phyloP scores from a whole-genome alignment of 768 basidiomycete species.

The Lactarius sanguifluus region DNA sequence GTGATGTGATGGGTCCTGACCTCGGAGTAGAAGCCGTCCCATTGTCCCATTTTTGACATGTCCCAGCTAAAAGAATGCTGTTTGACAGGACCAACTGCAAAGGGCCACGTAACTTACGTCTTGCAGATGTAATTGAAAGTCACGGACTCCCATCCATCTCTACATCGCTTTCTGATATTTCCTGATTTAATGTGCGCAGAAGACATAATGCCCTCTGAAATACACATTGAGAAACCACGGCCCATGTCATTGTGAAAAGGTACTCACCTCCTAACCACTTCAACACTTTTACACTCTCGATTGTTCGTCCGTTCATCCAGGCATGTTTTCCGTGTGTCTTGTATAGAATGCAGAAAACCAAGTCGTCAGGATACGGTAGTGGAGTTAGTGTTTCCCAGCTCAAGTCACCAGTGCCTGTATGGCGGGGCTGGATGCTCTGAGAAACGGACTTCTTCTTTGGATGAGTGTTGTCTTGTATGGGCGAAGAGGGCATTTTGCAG shows the following conservation, averaged over 20 bases:
- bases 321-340: conserved; percentile 26
- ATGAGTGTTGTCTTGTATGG: not conserved
- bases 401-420: not conserved
- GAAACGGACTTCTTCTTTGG: not conserved
- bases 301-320: conserved; percentile 22
- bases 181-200: conserved; percentile 27
- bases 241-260: not conserved
- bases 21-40: conserved; percentile 45
- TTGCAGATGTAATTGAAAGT: conserved; percentile 24
- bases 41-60: conserved; percentile 35
- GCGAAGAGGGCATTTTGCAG: conserved; percentile 2
- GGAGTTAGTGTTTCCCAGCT: not conserved
- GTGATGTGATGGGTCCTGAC: conserved; percentile 29
- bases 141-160: conserved; percentile 5
- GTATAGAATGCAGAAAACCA: conserved; percentile 23
- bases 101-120: conserved; percentile 17
- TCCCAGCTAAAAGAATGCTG: conserved; percentile 36
- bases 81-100: not conserved
- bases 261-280: conserved; percentile 24
- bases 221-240: not conserved
- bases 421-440: not conserved
- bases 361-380: conserved; percentile 6
- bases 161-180: not conserved
- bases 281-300: conserved; percentile 19
- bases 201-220: conserved; percentile 25